These are phyloP conservation scores for Phytopythium chamaehyphon DNA, from an alignment of 352 stramenopile species.

Conservation along the genomic window DNA sequence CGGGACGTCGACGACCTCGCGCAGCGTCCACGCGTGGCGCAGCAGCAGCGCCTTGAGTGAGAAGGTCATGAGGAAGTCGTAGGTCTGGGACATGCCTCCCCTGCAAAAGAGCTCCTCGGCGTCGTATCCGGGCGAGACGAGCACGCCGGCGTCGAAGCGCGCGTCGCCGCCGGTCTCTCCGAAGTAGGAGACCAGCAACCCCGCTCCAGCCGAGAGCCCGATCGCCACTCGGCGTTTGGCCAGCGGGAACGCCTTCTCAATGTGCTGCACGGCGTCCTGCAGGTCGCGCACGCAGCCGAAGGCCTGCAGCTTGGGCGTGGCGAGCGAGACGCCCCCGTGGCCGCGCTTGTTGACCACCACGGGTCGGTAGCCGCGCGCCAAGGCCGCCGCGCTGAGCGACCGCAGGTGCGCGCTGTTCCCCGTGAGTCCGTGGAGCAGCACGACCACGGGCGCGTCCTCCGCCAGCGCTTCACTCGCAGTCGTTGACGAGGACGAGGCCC, in stretches of 20 bases:
- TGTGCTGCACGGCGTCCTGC: slow-evolving; percentile 21
- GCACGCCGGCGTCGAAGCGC: slow-evolving; percentile 20
- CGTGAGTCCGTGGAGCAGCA: slow-evolving; percentile 40
- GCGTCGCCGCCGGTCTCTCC: slow-evolving; percentile 29
- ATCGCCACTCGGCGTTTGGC: slow-evolving; percentile 23
- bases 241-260: slow-evolving; percentile 18
- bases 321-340: slow-evolving; percentile 30
- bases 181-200: slow-evolving; percentile 32
- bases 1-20: slow-evolving; percentile 18
- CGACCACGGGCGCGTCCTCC: slow-evolving; percentile 19
- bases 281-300: slow-evolving; percentile 39
- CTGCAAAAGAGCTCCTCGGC: slow-evolving; percentile 31
- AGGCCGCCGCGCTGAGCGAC: slow-evolving; percentile 28
- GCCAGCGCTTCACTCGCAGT: slow-evolving; percentile 1
- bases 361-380: slow-evolving; percentile 31
- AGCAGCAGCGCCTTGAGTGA: slow-evolving; percentile 31
- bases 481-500: slow-evolving; percentile 12
- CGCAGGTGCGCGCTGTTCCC: slow-evolving; percentile 33
- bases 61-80: slow-evolving; percentile 44
- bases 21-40: slow-evolving; percentile 18
- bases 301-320: slow-evolving; percentile 31
- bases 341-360: slow-evolving; percentile 58
- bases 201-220: slow-evolving; percentile 33
- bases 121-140: slow-evolving; percentile 41
- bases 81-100: slow-evolving; percentile 24